Conservation (phyloP, 805 yeast species). For the Saturnispora zaruensis region DNA sequence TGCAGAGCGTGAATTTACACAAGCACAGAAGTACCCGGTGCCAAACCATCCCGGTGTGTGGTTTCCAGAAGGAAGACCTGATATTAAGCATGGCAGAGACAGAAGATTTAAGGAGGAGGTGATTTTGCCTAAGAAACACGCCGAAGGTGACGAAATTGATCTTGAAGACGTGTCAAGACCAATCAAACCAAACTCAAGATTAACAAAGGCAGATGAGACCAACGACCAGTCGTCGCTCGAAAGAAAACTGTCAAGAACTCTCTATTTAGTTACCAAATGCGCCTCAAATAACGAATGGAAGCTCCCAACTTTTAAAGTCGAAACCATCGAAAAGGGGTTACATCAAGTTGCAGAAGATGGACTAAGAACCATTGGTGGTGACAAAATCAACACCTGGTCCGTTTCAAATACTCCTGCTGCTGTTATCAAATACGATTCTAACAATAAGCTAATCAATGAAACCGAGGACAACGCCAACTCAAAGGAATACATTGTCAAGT, state of each 20-base stretch:
- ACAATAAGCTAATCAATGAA: constrained; percentile 17
- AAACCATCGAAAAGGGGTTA: constrained; percentile 41
- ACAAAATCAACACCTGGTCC: constrained; percentile 71
- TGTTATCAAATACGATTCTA: constrained; percentile 37
- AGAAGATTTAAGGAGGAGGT: constrained; percentile 74
- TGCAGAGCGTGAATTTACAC: constrained; percentile 70
- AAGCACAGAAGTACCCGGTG: constrained; percentile 69
- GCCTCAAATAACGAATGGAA: constrained; percentile 45
- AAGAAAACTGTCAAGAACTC: constrained; percentile 68
- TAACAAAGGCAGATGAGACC: constrained; percentile 64
- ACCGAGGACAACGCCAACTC: constrained; percentile 17
- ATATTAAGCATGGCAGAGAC: constrained; percentile 81
- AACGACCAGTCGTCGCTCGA: constrained; percentile 64
- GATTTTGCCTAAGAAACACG: constrained; percentile 47
- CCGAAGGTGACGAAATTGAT: constrained; percentile 28
- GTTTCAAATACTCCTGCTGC: constrained; percentile 89
- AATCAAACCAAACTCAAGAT: constrained; percentile 60
- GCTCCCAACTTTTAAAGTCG: constrained; percentile 58
- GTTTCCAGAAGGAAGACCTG: constrained; percentile 80
- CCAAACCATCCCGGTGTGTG: constrained; percentile 65
- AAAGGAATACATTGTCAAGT: constrained; percentile 70
- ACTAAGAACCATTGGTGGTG: constrained; percentile 63
- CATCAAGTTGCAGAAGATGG: constrained; percentile 72
- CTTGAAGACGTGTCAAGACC: constrained; percentile 56
- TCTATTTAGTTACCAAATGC: constrained; percentile 59